Percentiles rank a stretch among this genome's conserved stretches.
phyloP scores from a whole-genome alignment of 345 rosid genomes.

The Rhizophora mangle region DNA sequence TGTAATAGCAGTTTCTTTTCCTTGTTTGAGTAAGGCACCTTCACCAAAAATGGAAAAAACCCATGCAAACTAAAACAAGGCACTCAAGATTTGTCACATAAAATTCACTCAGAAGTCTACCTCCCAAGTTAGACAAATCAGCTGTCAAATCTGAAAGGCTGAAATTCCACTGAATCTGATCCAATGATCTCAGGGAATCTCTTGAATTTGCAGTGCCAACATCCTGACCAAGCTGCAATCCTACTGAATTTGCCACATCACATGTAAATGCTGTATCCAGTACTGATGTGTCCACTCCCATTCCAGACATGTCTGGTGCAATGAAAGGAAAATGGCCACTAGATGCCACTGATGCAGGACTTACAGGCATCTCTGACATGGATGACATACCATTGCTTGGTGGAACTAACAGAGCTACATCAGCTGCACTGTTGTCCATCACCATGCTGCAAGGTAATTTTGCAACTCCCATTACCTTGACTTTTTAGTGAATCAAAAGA shows the following conservation, averaged over 20 bases:
- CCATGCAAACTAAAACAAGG: not conserved
- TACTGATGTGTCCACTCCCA: slow-evolving; percentile 85
- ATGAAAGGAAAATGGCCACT: slow-evolving; percentile 87
- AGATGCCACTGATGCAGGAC: slow-evolving; percentile 90
- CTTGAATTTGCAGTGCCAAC: slow-evolving; percentile 71
- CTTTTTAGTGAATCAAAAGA: not conserved
- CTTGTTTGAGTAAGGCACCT: no score
- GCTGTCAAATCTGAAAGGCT: slow-evolving; percentile 88
- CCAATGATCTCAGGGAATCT: slow-evolving; percentile 75
- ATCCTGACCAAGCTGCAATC: slow-evolving; percentile 80
- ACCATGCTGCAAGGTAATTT: slow-evolving; percentile 54
- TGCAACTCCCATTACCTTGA: slow-evolving; percentile 19
- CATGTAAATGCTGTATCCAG: slow-evolving; percentile 88
- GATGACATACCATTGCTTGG: slow-evolving; percentile 63
- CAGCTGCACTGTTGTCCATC: slow-evolving; percentile 59
- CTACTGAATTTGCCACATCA: slow-evolving; percentile 80
- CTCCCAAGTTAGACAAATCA: slow-evolving; percentile 90
- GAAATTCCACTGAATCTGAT: slow-evolving; percentile 93
- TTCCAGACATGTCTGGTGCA: slow-evolving; percentile 81
- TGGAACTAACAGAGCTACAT: slow-evolving; percentile 59
- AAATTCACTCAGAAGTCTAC: slow-evolving; percentile 31
- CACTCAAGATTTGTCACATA: no score
- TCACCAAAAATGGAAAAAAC: no score
- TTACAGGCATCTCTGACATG: slow-evolving; percentile 83
- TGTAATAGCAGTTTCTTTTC: no score